Conservation (phyloP, 306 rosid genomes). For the Quercus parvula region DNA sequence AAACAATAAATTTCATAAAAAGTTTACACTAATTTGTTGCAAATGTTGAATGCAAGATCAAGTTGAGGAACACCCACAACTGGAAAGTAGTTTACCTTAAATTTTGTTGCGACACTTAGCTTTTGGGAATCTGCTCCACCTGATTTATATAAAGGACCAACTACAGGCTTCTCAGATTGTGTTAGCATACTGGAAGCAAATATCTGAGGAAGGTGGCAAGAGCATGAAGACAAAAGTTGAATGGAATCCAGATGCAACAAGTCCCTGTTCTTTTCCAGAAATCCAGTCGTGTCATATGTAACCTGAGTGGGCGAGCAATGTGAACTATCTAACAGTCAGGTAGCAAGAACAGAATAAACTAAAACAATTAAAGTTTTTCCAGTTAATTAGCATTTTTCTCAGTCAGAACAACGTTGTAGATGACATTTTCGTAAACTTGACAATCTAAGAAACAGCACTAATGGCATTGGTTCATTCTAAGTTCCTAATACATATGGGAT, state of each 20-base stretch:
- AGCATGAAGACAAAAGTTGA: slow-evolving; percentile 90
- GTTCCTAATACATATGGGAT: neutral
- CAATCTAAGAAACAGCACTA: neutral
- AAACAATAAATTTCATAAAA: neutral
- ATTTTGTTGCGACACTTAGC: slow-evolving; percentile 94
- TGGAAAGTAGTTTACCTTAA: slow-evolving; percentile 57
- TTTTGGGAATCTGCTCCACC: slow-evolving; percentile 99
- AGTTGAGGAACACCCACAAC: neutral
- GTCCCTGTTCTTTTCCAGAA: slow-evolving; percentile 98
- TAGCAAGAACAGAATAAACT: slow-evolving; percentile 13
- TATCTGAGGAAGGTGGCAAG: slow-evolving; percentile 79
- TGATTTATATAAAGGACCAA: slow-evolving; percentile 77
- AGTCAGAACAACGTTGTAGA: neutral
- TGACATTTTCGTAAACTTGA: neutral
- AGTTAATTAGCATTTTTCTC: neutral
- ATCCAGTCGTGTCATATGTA: slow-evolving; percentile 85
- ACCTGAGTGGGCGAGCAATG: slow-evolving; percentile 63
- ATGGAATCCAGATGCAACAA: slow-evolving; percentile 88
- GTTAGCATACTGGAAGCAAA: slow-evolving; percentile 86
- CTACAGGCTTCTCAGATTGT: slow-evolving; percentile 81
- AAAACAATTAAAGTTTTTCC: neutral
- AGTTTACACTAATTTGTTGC: neutral
- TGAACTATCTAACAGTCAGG: slow-evolving; percentile 40
- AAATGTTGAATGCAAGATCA: neutral
- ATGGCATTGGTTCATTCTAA: no score